Evolutionary conservation across 2,329 filamentous ascomycete species (phyloP).

Genomic region (Didymella exigua): DNA sequence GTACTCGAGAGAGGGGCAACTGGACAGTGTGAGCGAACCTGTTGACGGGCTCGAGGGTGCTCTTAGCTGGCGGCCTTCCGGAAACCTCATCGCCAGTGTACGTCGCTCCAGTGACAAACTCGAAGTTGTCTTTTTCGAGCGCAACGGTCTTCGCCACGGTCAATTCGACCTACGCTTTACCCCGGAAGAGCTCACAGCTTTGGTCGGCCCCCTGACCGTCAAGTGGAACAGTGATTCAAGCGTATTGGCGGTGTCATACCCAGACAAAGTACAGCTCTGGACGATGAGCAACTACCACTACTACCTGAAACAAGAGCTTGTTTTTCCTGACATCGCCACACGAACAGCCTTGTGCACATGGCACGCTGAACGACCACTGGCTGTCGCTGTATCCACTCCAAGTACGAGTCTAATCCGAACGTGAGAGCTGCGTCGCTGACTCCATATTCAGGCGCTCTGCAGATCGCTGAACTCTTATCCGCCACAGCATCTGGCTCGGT

Average conservation of each 20-base stretch:
- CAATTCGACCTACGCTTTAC: constrained; percentile 80
- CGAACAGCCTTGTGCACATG: constrained; percentile 56
- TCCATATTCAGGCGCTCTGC: constrained; percentile 52
- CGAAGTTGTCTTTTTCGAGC: constrained; percentile 92
- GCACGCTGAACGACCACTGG: constrained; percentile 85
- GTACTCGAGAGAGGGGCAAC: constrained; percentile 84
- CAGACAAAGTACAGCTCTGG: constrained; percentile 85
- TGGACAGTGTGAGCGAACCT: constrained; percentile 94
- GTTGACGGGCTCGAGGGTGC: constrained; percentile 88
- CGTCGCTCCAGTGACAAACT: constrained; percentile 72
- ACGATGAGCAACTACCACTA: constrained; percentile 98
- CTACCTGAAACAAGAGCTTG: constrained; percentile 91
- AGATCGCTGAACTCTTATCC: constrained; percentile 69
- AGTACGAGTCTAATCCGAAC: constrained; percentile 21
- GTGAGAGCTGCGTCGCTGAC: not conserved
- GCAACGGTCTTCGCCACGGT: constrained; percentile 96
- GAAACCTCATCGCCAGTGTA: constrained; percentile 87
- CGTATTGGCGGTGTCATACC: constrained; percentile 80
- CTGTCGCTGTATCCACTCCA: constrained; percentile 61
- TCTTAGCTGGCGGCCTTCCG: constrained; percentile 88
- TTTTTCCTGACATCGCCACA: constrained; percentile 29
- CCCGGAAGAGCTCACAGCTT: constrained; percentile 61
- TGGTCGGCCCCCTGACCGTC: constrained; percentile 67
- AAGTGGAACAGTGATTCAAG: constrained; percentile 93
- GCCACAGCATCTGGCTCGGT: constrained; percentile 71